A percentile compares a stretch with the other conserved stretches of the same genome.
Conservation (phyloP, 257 asterid species). For the Scutellaria galericulata region DNA sequence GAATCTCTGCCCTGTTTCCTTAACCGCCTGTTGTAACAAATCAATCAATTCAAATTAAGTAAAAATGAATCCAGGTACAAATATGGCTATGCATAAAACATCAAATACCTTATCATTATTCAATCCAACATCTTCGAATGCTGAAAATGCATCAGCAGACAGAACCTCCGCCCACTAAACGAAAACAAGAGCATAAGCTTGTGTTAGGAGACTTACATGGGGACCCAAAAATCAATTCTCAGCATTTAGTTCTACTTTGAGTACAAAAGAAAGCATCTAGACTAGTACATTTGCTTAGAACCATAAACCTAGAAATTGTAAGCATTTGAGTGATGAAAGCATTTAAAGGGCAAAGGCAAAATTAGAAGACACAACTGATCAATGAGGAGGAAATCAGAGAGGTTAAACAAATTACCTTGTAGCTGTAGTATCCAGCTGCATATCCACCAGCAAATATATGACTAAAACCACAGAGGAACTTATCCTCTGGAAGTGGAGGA, state of each 20-base stretch:
- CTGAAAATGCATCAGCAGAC: conserved; percentile 99
- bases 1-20: conserved; percentile 86
- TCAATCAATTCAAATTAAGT: neutral
- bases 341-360: neutral
- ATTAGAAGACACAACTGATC: conserved; percentile 23
- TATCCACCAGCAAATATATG: conserved; percentile 98
- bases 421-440: conserved; percentile 99
- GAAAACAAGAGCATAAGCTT: conserved; percentile 30
- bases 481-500: conserved; percentile 86
- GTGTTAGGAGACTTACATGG: conserved; percentile 25
- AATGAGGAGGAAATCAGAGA: conserved; percentile 18
- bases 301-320: neutral
- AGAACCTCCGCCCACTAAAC: conserved; percentile 99
- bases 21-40: conserved; percentile 70
- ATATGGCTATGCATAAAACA: neutral
- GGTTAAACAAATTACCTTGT: conserved; percentile 61
- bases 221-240: conserved; percentile 12
- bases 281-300: neutral
- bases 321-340: conserved; percentile 17
- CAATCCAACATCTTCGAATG: conserved; percentile 93
- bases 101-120: conserved; percentile 72
- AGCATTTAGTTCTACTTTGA: neutral
- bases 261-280: conserved; percentile 10
- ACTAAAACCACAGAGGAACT: conserved; percentile 86
- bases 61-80: neutral